phyloP scores from a whole-genome alignment of 2,329 filamentous ascomycete genomes.

The Pseudohalonectria lignicola region DNA sequence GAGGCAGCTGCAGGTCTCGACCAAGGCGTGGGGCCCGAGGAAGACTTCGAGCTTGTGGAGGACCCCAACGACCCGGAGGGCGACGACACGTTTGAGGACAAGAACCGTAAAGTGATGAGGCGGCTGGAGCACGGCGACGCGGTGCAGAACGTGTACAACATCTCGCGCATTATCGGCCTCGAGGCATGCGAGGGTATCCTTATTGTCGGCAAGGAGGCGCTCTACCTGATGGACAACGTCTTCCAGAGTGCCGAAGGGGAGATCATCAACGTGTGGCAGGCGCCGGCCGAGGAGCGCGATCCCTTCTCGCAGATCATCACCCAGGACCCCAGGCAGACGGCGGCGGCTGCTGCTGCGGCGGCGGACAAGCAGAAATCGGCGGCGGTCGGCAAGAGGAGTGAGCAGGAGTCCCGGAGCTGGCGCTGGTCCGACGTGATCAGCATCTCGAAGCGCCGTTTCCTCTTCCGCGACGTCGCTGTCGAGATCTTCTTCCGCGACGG shows the following conservation, averaged over 20 bases:
- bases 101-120: conserved; percentile 95
- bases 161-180: conserved; percentile 85
- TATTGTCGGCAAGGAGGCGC: conserved; percentile 80
- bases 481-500: conserved; percentile 97
- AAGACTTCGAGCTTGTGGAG: conserved; percentile 93
- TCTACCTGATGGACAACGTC: conserved; percentile 94
- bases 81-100: conserved; percentile 80
- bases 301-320: conserved; percentile 92
- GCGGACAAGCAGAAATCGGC: not conserved
- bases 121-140: conserved; percentile 83
- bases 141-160: conserved; percentile 89
- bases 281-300: conserved; percentile 82
- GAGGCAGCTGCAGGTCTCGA: conserved; percentile 12
- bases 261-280: conserved; percentile 94
- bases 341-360: conserved; percentile 6
- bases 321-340: conserved; percentile 32
- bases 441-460: conserved; percentile 87
- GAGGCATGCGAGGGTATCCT: conserved; percentile 90
- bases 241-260: conserved; percentile 93
- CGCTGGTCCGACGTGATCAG: conserved; percentile 90
- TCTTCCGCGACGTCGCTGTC: conserved; percentile 93
- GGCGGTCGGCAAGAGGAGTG: conserved; percentile 26
- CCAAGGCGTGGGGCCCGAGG: conserved; percentile 46
- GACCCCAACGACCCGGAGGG: conserved; percentile 77
- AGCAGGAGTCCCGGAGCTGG: conserved; percentile 85